Conservation (phyloP, 345 rosid species). For the Excoecaria cochinchinensis region DNA sequence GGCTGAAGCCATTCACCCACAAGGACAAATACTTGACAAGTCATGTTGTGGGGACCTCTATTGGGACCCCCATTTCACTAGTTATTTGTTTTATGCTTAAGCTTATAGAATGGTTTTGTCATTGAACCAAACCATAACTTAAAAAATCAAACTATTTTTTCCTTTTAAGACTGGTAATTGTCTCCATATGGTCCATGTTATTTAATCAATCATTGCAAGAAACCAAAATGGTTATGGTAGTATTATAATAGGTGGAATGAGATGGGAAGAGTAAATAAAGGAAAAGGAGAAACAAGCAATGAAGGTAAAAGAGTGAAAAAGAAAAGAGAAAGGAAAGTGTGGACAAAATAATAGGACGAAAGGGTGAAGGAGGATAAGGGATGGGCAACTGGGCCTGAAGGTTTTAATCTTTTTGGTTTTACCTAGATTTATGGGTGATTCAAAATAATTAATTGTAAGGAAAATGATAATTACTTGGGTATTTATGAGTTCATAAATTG, state of each 20-base stretch:
- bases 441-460: too few species aligned
- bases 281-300: neutral
- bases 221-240: neutral
- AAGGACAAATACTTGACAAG: slow-evolving; percentile 16
- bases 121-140: neutral
- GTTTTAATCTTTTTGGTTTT: too few species aligned
- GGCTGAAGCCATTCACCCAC: slow-evolving; percentile 12
- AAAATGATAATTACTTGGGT: too few species aligned
- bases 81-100: neutral
- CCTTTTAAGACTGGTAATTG: neutral
- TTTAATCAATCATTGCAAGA: slow-evolving; percentile 1
- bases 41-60: slow-evolving; percentile 27
- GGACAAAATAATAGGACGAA: neutral
- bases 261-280: neutral
- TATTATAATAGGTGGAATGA: neutral
- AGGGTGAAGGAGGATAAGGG: neutral
- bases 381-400: neutral
- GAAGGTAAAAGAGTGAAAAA: neutral
- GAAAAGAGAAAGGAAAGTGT: too few species aligned
- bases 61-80: neutral
- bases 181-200: slow-evolving; percentile 1
- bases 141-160: neutral
- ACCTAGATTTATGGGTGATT: too few species aligned
- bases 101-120: neutral
- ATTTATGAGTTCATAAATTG: too few species aligned